Evolutionary conservation across 805 yeast genomes (phyloP).

Genomic region (Metschnikowia matae): DNA sequence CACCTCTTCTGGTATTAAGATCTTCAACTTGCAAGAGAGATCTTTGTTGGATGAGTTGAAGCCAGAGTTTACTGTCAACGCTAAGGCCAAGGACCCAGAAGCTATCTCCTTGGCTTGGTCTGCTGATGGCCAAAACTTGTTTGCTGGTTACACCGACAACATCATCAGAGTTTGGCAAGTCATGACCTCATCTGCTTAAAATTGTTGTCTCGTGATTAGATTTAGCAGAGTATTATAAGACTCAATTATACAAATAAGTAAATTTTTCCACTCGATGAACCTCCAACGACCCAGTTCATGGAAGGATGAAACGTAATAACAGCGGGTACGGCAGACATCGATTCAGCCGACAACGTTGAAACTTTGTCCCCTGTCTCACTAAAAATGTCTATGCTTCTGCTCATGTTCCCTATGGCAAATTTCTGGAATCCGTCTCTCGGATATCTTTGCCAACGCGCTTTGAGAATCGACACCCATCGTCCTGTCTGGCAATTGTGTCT

Average conservation of each 20-base stretch:
- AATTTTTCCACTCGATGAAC: conserved; percentile 89
- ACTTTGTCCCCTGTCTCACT: conserved; percentile 71
- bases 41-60: conserved; percentile 92
- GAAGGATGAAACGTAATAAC: conserved; percentile 80
- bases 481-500: conserved; percentile 96
- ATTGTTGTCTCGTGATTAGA: not conserved
- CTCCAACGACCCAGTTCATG: conserved; percentile 88
- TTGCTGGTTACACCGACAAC: conserved; percentile 99
- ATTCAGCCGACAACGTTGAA: conserved; percentile 60
- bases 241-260: conserved; percentile 47
- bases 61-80: conserved; percentile 89
- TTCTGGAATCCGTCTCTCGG: conserved; percentile 74
- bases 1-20: conserved; percentile 95
- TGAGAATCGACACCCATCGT: conserved; percentile 90
- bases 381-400: conserved; percentile 77
- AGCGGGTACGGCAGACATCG: conserved; percentile 90
- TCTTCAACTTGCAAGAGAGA: conserved; percentile 96
- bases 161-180: conserved; percentile 99
- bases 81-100: conserved; percentile 95
- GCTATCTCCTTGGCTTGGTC: conserved; percentile 99
- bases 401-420: conserved; percentile 92
- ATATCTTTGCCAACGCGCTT: conserved; percentile 77
- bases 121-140: conserved; percentile 98
- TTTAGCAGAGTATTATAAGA: not conserved
- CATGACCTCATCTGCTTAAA: conserved; percentile 72